Base-by-base conservation (phyloP, 116 monocot species). In the Trichopus zeylanicus region DNA sequence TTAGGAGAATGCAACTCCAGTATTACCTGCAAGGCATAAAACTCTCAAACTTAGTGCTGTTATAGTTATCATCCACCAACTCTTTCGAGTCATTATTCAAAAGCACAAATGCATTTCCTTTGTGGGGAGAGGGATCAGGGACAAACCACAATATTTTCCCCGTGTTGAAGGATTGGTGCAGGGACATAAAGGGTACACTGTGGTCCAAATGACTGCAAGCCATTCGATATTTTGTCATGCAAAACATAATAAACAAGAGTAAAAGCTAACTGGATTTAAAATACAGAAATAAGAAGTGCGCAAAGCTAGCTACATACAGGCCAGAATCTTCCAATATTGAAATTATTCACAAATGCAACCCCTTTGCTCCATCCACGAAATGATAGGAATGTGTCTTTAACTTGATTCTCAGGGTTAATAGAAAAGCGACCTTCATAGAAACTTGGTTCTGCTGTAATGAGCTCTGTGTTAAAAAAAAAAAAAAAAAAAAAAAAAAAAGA, bases 251-350 rank as follows among this genome's bases (percentile, higher is more conserved):
- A 51, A 26, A 47, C 18, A 56, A 59, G 1, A 31, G 19, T 51
- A 47, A 62, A 16, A 61, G 6, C 21, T n/a, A 59, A 38, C 3
- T 52, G 46, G 0, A 16, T 52, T 9, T 1, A 42, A 67, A 52
- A 7, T 12, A 57, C 27, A 66, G 13, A 69, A 25, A n/a, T n/a
- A 39, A 7, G 16, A 24, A 18, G 19, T 49, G 26, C 1, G 32
- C 46, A 33, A 37, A 42, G 3, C 7, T 22, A 59, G 29, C 13
- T 35, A 67, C 53, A 49, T 87, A 97, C 97, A 63, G 91, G 84
- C 91, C 97, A 97, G 56, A 77, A 97, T 84, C 97, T 80, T 73
- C 97, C 97, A 46, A 97, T 70, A 60, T 91, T 97, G 76, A 97
- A 97, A 66, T 85, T 69, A 38, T 97, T 97, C 21, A 97, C 75